Evolutionary conservation across 2,329 filamentous ascomycete species (phyloP).

Genomic region (Sclerotinia nivalis): DNA sequence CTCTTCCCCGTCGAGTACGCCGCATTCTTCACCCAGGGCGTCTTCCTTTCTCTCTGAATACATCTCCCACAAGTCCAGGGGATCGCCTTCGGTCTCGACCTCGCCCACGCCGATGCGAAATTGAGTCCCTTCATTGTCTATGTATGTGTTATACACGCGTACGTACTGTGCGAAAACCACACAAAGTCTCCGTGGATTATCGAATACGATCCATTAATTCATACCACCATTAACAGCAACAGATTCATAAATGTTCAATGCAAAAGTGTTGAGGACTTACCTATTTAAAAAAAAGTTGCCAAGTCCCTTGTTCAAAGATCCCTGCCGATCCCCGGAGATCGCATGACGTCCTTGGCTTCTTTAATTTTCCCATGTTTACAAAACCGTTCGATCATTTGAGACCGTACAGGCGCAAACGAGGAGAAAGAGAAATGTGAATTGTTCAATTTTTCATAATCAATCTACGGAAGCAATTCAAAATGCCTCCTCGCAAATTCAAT

Average conservation of each 20-base stretch:
- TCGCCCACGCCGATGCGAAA: constrained; percentile 28
- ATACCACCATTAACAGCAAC: background rate
- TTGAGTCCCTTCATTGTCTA: constrained; percentile 36
- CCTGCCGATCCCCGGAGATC: constrained; percentile 21
- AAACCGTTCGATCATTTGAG: constrained; percentile 11
- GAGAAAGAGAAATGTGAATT: background rate
- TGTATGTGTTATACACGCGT: background rate
- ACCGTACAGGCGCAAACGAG: background rate
- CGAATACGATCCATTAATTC: constrained; percentile 10
- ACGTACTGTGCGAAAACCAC: background rate
- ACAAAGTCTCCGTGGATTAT: constrained; percentile 6
- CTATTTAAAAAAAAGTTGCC: constrained; percentile 8
- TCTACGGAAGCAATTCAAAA: background rate
- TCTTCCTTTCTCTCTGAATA: constrained; percentile 12
- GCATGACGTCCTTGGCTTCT: constrained; percentile 23
- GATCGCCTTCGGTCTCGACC: constrained; percentile 11
- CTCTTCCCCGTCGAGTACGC: constrained; percentile 22
- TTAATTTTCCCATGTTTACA: constrained; percentile 17
- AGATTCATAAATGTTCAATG: constrained; percentile 20
- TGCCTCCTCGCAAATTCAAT: constrained; percentile 37
- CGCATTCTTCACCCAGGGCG: constrained; percentile 4
- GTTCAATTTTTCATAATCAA: background rate
- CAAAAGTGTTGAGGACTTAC: constrained; percentile 24
- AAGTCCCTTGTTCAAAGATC: constrained; percentile 23
- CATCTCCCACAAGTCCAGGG: constrained; percentile 39